These are phyloP conservation scores for Pseudogymnoascus sp. DNA, from an alignment of 2,329 filamentous ascomycete genomes.

Conservation along the genomic window DNA sequence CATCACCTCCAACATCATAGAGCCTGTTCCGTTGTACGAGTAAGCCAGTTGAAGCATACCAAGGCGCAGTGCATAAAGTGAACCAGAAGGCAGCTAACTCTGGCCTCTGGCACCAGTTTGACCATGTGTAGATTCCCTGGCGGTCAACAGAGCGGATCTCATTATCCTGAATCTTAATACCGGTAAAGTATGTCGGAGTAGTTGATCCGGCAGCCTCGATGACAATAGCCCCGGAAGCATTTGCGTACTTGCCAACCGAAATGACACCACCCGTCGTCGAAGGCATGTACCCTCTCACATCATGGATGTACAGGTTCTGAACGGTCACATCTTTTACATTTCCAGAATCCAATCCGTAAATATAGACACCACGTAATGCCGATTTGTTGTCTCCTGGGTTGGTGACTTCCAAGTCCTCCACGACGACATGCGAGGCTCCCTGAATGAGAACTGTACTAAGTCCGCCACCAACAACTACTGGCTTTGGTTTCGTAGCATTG, in stretches of 20 bases:
- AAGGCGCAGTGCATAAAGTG: neutral
- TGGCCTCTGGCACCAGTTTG: neutral
- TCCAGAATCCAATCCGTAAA: neutral
- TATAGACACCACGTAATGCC: neutral
- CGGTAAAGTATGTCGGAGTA: neutral
- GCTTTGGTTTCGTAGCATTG: neutral
- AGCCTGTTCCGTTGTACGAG: neutral
- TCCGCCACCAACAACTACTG: neutral
- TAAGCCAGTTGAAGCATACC: neutral
- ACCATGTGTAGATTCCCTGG: neutral
- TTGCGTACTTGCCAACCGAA: neutral
- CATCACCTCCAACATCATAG: neutral
- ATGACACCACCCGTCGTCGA: neutral
- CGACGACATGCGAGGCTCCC: neutral
- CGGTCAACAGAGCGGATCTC: neutral
- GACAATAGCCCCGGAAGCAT: neutral
- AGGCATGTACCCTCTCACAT: conserved; percentile 2
- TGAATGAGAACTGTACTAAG: neutral
- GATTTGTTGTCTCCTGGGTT: conserved; percentile 1
- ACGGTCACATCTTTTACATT: neutral
- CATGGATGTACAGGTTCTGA: neutral
- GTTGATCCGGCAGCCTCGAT: neutral
- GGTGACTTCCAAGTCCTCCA: neutral
- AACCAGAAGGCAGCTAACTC: neutral
- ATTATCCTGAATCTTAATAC: neutral